Conservation (phyloP, 179 eudicot genomes). For the Nepenthes alata region DNA sequence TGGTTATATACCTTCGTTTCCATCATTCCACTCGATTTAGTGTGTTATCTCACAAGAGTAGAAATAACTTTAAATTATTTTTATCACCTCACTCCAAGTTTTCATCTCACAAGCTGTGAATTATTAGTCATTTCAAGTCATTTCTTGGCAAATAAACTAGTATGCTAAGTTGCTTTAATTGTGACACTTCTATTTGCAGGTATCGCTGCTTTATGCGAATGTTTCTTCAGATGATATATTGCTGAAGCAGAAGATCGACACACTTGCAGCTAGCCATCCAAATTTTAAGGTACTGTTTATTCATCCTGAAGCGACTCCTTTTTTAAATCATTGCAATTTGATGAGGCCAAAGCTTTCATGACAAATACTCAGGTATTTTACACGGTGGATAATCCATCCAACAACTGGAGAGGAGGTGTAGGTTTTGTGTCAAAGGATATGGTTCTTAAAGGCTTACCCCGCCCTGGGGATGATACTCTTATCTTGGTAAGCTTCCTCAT, state of each 20-base stretch:
- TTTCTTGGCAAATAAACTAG: no score
- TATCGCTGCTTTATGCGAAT: constrained; percentile 78
- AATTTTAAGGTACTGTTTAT: constrained; percentile 63
- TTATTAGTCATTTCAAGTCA: no score
- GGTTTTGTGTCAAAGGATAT: constrained; percentile 84
- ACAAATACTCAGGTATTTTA: constrained; percentile 49
- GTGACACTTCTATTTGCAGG: constrained; percentile 27
- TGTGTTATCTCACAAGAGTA: no score
- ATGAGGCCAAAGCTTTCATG: constrained; percentile 8
- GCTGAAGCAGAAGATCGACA: constrained; percentile 82
- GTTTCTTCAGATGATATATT: constrained; percentile 90
- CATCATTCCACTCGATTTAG: no score
- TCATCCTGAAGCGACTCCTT: not conserved
- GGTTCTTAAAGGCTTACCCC: constrained; percentile 80
- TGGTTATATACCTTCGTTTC: no score
- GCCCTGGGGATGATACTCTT: constrained; percentile 74
- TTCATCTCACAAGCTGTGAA: no score
- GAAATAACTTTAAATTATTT: no score
- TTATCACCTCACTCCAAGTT: no score
- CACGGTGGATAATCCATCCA: constrained; percentile 84
- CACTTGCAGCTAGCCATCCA: constrained; percentile 76
- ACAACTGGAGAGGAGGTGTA: constrained; percentile 77
- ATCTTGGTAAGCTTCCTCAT: constrained; percentile 44
- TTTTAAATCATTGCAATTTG: constrained; percentile 2
- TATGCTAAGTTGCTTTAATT: not conserved